Conservation (phyloP, 2,329 filamentous ascomycete genomes). For the Balansia obtecta region DNA sequence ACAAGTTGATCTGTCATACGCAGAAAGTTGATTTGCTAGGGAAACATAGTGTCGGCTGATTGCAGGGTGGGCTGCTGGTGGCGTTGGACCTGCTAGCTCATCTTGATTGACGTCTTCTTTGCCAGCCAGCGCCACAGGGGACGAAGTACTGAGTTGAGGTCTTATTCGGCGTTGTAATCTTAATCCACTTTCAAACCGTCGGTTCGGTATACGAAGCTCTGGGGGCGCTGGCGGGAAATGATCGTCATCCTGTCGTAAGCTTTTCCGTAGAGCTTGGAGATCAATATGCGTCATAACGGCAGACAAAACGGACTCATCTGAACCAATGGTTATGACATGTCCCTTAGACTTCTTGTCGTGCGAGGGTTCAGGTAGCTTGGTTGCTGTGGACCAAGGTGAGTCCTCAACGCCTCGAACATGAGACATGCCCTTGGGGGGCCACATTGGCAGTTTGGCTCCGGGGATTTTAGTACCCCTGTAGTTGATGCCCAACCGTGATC, state of each 20-base stretch:
- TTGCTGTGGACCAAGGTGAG: background rate
- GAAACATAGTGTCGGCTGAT: constrained; percentile 45
- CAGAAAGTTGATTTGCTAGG: constrained; percentile 52
- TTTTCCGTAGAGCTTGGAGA: constrained; percentile 15
- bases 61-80: constrained; percentile 37
- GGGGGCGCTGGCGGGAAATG: constrained; percentile 31
- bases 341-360: constrained; percentile 36
- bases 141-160: constrained; percentile 28
- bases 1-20: constrained; percentile 69
- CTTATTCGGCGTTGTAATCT: constrained; percentile 38
- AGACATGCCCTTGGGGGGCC: constrained; percentile 53
- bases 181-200: constrained; percentile 45
- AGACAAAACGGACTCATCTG: constrained; percentile 31
- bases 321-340: constrained; percentile 25
- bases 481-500: constrained; percentile 32
- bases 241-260: constrained; percentile 20
- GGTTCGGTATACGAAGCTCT: constrained; percentile 40
- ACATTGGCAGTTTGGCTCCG: constrained; percentile 54
- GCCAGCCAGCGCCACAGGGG: constrained; percentile 2
- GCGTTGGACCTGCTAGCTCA: constrained; percentile 16
- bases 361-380: background rate
- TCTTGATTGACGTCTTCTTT: constrained; percentile 20
- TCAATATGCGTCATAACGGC: constrained; percentile 15
- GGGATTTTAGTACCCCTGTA: constrained; percentile 44
- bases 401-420: constrained; percentile 45